A percentile compares a stretch with the other conserved stretches of the same genome.
These are phyloP conservation scores for Xylaria castorea DNA, from an alignment of 495 filamentous ascomycete genomes.

Conservation along the genomic window DNA sequence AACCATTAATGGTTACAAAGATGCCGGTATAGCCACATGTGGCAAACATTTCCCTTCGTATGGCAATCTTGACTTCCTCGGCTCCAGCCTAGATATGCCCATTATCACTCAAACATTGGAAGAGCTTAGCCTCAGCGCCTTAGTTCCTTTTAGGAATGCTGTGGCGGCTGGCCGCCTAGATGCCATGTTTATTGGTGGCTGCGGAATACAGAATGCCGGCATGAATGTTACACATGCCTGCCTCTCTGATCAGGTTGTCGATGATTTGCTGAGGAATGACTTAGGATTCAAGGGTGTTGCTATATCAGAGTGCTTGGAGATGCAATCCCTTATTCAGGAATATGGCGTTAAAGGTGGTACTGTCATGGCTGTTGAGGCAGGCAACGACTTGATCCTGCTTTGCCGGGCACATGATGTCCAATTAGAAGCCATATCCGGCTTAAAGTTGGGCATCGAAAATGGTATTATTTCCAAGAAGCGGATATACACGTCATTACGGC, in stretches of 20 bases:
- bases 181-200: conserved; percentile 92
- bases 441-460: conserved; percentile 86
- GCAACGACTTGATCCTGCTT: conserved; percentile 83
- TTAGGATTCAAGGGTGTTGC: conserved; percentile 87
- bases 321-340: conserved; percentile 89
- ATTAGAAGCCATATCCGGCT: conserved; percentile 81
- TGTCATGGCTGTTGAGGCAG: conserved; percentile 92
- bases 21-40: conserved; percentile 82
- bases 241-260: conserved; percentile 87
- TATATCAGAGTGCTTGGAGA: conserved; percentile 94
- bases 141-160: conserved; percentile 87
- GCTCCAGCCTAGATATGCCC: conserved; percentile 83
- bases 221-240: conserved; percentile 94
- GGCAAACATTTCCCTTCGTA: conserved; percentile 95
- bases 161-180: conserved; percentile 78
- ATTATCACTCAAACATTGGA: conserved; percentile 91
- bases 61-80: conserved; percentile 89
- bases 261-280: conserved; percentile 80
- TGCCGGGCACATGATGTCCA: conserved; percentile 86
- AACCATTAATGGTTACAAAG: conserved; percentile 87
- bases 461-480: conserved; percentile 79
- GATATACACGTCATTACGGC: conserved; percentile 73
- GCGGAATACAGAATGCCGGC: conserved; percentile 82
- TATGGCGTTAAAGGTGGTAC: conserved; percentile 92
- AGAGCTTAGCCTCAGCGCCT: conserved; percentile 79